Evolutionary conservation across 305 asterid genomes (phyloP), one percentile per base, ranked within the genome.

Genomic region (Rubia balearica): DNA sequence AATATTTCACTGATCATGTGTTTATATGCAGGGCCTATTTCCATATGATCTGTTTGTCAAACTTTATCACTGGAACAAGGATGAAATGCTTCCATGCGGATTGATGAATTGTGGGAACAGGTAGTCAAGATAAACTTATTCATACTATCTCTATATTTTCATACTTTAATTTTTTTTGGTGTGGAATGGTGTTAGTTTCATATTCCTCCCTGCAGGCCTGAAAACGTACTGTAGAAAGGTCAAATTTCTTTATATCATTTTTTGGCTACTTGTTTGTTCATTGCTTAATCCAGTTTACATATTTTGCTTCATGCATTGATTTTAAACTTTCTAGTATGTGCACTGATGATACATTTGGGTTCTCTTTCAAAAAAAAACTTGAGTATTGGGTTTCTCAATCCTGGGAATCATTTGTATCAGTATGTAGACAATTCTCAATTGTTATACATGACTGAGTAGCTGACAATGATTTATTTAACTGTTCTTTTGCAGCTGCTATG

Each of bases 101-200:
- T 90, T 91, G 61, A 69, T 77, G 73, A 91, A 91, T 74, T 86
- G 91, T 83, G 97, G 97, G 71, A 91, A 91, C 85, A 91, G 97
- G 97, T 91, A 85, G 59, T 64, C 42, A 43, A 40, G 55, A 19
- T 41, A 42, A 46, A 71, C n/a, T 4, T 56, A 9, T 22, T 30
- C 45, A 53, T 56, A 8, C 33, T 57, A 41, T 38, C 22, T 7
- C 10, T 40, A 49, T 38, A 9, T 13, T 56, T 56, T 17, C 10
- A 64, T 40, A 14, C 13, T 43, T 43, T 46, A 0, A 17, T 51
- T 7, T 41, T 49, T 30, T 24, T n/a, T 17, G 68, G 19, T 14
- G 6, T 48, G 55, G 55, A n/a, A 17, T 12, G 55, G 55, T 48
- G 17, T 48, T 48, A 40, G 33, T 40, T 17, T 36, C 42, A 36